phyloP scores from a whole-genome alignment of 1,284 basidiomycete genomes.

The Tremellales sp. region DNA sequence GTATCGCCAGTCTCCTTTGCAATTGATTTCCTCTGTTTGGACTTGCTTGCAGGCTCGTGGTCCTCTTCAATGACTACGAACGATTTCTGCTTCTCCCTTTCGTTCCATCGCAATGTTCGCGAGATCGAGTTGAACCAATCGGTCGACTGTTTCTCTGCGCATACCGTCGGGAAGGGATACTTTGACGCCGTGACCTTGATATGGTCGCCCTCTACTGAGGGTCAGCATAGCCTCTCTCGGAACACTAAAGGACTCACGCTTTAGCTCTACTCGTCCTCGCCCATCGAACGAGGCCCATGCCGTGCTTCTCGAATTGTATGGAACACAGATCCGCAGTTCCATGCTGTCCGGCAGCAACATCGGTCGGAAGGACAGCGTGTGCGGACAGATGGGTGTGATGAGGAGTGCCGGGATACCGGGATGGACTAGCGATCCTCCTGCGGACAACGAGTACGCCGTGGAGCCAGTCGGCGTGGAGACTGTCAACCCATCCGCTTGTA shows the following conservation, averaged over 20 bases:
- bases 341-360: conserved; percentile 98
- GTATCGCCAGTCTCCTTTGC: conserved; percentile 58
- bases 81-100: conserved; percentile 92
- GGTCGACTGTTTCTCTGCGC: conserved; percentile 91
- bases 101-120: conserved; percentile 96
- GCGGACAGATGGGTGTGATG: conserved; percentile 97
- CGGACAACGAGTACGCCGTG: conserved; percentile 97
- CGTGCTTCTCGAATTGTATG: conserved; percentile 95
- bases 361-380: conserved; percentile 96
- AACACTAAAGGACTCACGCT: conserved; percentile 59
- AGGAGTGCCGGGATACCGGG: conserved; percentile 96
- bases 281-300: conserved; percentile 99
- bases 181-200: conserved; percentile 98
- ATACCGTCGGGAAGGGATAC: conserved; percentile 98
- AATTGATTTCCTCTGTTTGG: conserved; percentile 5
- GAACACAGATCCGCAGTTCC: conserved; percentile 96
- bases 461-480: conserved; percentile 97
- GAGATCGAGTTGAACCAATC: conserved; percentile 99
- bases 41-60: conserved; percentile 47
- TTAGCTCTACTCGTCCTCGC: conserved; percentile 89
- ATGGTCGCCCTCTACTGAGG: conserved; percentile 83
- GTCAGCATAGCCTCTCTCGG: neutral
- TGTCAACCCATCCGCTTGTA: conserved; percentile 94
- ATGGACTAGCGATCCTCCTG: conserved; percentile 95
- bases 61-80: conserved; percentile 96